Conservation (phyloP, 345 rosid species). For the Psidium guajava region DNA sequence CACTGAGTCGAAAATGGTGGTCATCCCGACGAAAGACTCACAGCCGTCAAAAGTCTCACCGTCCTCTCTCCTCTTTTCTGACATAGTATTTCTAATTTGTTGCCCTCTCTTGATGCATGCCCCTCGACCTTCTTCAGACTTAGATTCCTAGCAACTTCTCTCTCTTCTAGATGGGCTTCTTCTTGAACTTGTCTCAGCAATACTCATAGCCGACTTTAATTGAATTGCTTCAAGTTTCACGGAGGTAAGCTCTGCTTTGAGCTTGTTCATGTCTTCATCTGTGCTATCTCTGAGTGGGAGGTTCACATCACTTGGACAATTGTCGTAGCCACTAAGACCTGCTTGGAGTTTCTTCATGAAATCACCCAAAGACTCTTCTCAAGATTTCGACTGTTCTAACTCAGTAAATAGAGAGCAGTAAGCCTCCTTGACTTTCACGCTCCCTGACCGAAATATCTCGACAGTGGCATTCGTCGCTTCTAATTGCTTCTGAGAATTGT, state of each 20-base stretch:
- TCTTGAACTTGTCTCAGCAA: slow-evolving; percentile 74
- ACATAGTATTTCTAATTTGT: no score
- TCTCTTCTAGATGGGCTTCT: no score
- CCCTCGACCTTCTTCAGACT: no score
- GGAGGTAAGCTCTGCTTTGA: slow-evolving; percentile 40
- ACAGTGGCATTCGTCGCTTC: slow-evolving; percentile 53
- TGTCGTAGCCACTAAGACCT: neutral
- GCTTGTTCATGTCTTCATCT: slow-evolving; percentile 21
- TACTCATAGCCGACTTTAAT: slow-evolving; percentile 56
- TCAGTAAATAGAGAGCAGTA: slow-evolving; percentile 39
- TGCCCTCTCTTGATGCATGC: no score
- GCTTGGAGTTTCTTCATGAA: slow-evolving; percentile 46
- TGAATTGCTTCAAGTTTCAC: slow-evolving; percentile 51
- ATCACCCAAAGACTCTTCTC: slow-evolving; percentile 49
- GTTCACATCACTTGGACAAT: neutral
- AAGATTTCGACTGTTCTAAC: slow-evolving; percentile 59
- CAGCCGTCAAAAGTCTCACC: no score
- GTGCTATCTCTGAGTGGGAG: slow-evolving; percentile 7
- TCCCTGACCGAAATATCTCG: slow-evolving; percentile 49
- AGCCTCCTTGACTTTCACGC: slow-evolving; percentile 51
- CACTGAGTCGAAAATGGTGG: no score
- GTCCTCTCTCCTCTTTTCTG: no score
- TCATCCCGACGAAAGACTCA: no score
- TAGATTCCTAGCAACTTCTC: no score
- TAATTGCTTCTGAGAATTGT: slow-evolving; percentile 45